Percentiles rank a stretch among this genome's conserved stretches.
These are phyloP conservation scores for Leishmania arabica DNA, from an alignment of 208 protist species.

Conservation along the genomic window DNA sequence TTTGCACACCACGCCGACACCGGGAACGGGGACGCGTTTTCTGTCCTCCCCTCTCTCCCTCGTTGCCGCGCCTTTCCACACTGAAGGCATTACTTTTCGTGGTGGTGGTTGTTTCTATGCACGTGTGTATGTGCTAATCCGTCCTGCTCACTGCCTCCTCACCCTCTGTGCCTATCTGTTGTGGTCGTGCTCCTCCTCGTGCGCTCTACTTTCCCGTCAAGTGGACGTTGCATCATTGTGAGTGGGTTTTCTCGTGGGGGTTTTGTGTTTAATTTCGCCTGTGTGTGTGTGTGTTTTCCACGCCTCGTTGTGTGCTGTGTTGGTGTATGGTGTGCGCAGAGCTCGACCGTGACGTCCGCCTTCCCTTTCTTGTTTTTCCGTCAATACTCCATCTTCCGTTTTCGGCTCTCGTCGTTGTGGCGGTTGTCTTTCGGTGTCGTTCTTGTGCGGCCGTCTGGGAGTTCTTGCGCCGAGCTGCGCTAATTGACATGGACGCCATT, in stretches of 20 bases:
- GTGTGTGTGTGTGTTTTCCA: background rate
- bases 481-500: slow-evolving; percentile 58
- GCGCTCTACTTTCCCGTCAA: background rate
- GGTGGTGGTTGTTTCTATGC: background rate
- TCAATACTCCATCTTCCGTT: background rate
- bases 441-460: background rate
- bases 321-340: background rate
- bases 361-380: background rate
- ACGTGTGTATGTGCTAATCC: background rate
- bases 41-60: background rate
- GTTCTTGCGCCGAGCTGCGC: background rate
- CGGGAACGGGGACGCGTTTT: background rate
- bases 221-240: background rate
- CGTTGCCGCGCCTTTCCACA: background rate
- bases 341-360: background rate
- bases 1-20: background rate
- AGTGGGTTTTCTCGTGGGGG: background rate
- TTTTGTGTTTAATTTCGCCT: background rate
- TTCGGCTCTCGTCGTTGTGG: background rate
- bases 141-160: background rate
- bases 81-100: background rate
- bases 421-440: background rate
- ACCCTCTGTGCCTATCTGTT: background rate
- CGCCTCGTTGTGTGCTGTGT: background rate
- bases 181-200: background rate